phyloP scores from a whole-genome alignment of 768 basidiomycete genomes.

The Macrolepiota dolichaula region DNA sequence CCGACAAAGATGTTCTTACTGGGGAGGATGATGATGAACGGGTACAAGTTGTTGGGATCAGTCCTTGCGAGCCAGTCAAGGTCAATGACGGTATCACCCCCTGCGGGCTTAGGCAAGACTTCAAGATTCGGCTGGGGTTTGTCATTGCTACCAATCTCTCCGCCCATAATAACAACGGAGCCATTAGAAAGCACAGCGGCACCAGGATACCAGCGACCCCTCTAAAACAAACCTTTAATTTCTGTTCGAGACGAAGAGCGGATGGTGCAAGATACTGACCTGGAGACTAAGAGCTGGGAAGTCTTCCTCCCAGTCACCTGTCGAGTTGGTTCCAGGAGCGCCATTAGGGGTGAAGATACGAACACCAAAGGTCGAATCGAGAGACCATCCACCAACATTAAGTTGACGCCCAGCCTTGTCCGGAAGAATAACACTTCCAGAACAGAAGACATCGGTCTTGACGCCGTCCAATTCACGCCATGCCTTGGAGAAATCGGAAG shows the following conservation, averaged over 20 bases:
- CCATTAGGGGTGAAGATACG: conserved; percentile 74
- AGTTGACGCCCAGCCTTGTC: conserved; percentile 67
- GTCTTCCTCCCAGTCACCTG: conserved; percentile 81
- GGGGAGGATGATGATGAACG: conserved; percentile 71
- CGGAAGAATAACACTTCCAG: conserved; percentile 68
- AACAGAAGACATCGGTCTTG: conserved; percentile 78
- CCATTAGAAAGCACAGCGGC: conserved; percentile 72
- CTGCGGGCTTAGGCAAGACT: conserved; percentile 62
- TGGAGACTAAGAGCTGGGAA: conserved; percentile 53
- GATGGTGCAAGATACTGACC: conserved; percentile 30
- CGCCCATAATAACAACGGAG: conserved; percentile 69
- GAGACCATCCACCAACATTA: conserved; percentile 70
- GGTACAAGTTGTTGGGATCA: conserved; percentile 79
- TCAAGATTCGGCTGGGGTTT: conserved; percentile 66
- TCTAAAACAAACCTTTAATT: conserved; percentile 26
- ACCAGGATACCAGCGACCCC: conserved; percentile 70
- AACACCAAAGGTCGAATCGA: conserved; percentile 68
- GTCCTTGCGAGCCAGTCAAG: conserved; percentile 69
- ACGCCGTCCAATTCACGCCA: conserved; percentile 74
- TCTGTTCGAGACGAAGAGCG: background rate
- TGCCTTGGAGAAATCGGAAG: conserved; percentile 42
- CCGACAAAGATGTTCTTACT: conserved; percentile 69
- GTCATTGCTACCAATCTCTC: conserved; percentile 70
- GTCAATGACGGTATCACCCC: conserved; percentile 56
- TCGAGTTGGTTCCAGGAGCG: conserved; percentile 61